Base-by-base conservation (phyloP, 768 basidiomycete species). In the Polyporus arcularius region DNA sequence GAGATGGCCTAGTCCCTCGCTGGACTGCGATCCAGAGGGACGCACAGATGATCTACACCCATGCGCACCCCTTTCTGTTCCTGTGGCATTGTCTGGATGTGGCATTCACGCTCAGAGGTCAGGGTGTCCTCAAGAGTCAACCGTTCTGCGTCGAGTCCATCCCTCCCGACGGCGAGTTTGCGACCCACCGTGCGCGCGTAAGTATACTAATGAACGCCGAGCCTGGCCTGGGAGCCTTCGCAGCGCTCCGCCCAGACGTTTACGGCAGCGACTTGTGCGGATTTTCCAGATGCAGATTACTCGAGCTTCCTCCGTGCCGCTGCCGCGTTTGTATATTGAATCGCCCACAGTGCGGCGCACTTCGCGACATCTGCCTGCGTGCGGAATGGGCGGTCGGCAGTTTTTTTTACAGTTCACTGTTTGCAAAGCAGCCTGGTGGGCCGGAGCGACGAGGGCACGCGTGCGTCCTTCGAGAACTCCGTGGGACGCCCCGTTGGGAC, bases 51-150 rank as follows among this genome's bases (percentile, higher is more conserved):
- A 55, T 55, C 59, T 55, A 30, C 53, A 21, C n/a, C n/a, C 53
- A 38, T n/a, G 31, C 38, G 32, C 46, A 11, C 30, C 41, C 21
- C 38, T 41, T 48, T 18, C 43, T 41, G 60, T 61, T 42, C 60
- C 60, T 61, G 60, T 61, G 54, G 60, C 53, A 39, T 47, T 31
- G 51, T 26, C 42, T 26, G 21, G 9, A n/a, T n/a, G 42, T 21
- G 57, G 42, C 5, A 6, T 18, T 10, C 15, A 43, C 42, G 21
- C 26, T 47, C 35, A 31, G 39, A 43, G 11, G 4, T 26, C 26
- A 21, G 12, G 30, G 35, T 47, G 32, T 47, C 30, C 18, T 38
- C 16, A 7, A 43, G 11, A 11, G 12, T 16, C 10, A 31, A 38
- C 26, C 35, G 53, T 31, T 21, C 30, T 52, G 18, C 51, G 30